Evolutionary conservation across 495 filamentous ascomycete genomes (phyloP), one percentile per base, ranked within the genome.

Genomic region (Clavariopsis aquatica): DNA sequence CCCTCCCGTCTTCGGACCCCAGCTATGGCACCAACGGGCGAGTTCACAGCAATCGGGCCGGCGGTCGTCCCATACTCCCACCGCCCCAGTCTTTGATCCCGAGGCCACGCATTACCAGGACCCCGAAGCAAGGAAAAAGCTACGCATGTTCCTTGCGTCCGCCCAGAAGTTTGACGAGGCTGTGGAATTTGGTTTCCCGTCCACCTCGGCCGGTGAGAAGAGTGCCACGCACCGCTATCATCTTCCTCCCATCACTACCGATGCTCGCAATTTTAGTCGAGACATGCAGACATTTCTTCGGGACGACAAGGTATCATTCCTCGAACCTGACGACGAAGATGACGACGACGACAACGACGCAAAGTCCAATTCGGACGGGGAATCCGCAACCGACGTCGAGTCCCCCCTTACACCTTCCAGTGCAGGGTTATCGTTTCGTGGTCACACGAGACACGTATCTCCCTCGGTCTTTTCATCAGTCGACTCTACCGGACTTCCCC

Each of bases 111-210:
- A 96, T 74, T 96, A 96, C 69, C 91, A 90, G 73, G 92, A 98
- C 64, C 92, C 92, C 0, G 91, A 96, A 72, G 90, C 92, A 38
- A 85, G 93, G 38, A 76, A 93, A 52, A 96, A 93, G 72, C 78
- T 97, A 13, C 87, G 91, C 2, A 86, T 92, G n/a, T 96, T 92
- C 66, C 82, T 96, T 2, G 89, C 89, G 19, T 97, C 93, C 1
- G 89, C 92, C 9, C 90, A 96, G 65, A 96, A 96, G 72, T 96
- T 97, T 62, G 94, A 98, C 70, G 93, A 97, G 78, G 92, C 91
- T 1, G 83, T 96, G 56, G 90, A 94, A 72, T 96, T 94, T 76
- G 93, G 93, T 4, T 96, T 97, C 66, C 92, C 92, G 0, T 86
- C 90, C 5, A 45, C 61, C 2, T 34, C 38, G 38, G 56, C 79